Conservation (phyloP, 345 rosid genomes). For the Corchorus capsularis region DNA sequence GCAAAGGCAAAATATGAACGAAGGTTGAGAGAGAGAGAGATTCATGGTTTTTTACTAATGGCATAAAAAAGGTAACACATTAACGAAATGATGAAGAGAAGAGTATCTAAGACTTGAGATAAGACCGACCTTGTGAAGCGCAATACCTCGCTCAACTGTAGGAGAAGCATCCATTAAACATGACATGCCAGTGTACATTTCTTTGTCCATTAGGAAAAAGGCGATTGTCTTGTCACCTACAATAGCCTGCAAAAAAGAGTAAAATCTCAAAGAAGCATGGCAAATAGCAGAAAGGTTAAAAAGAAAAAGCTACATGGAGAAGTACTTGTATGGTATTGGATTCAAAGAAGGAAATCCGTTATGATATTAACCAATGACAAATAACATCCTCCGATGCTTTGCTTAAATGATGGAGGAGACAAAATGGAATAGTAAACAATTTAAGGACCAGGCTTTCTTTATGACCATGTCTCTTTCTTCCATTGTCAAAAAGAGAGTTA, state of each 20-base stretch:
- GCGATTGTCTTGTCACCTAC: constrained; percentile 83
- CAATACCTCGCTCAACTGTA: constrained; percentile 61
- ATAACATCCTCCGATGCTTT: background rate
- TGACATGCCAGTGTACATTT: constrained; percentile 81
- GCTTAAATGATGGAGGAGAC: background rate
- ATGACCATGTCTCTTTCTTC: background rate
- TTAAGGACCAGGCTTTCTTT: background rate
- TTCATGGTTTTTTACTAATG: constrained; percentile 2
- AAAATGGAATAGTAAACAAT: background rate
- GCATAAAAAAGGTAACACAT: background rate
- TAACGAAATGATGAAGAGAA: background rate
- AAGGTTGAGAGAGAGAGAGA: constrained; percentile 2
- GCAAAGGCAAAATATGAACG: background rate
- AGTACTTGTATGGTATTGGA: background rate
- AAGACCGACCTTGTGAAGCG: constrained; percentile 68
- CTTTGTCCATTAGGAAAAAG: constrained; percentile 68
- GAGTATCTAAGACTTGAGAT: background rate
- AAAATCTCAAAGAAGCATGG: constrained; percentile 20
- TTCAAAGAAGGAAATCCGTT: constrained; percentile 5
- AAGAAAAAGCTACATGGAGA: background rate
- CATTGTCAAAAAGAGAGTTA: background rate
- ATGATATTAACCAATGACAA: constrained; percentile 3
- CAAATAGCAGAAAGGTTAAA: constrained; percentile 2
- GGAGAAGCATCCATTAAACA: constrained; percentile 60
- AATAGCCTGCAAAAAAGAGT: constrained; percentile 52